Conservation (phyloP, 2,329 filamentous ascomycete genomes). For the Dothistroma pini region DNA sequence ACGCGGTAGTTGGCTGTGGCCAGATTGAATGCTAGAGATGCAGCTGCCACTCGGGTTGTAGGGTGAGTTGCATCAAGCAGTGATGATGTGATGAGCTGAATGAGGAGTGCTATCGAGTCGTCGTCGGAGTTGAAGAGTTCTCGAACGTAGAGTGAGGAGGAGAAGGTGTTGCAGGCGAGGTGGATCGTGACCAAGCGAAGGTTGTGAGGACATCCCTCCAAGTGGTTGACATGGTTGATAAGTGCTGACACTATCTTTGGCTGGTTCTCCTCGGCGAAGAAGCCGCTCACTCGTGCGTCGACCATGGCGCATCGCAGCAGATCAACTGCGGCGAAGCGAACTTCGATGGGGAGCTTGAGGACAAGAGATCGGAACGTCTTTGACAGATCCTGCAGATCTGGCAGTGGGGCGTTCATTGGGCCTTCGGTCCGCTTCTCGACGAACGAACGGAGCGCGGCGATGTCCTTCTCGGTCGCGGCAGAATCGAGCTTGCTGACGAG, state of each 20-base stretch:
- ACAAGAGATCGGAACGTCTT: slow-evolving; percentile 22
- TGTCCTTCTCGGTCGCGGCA: slow-evolving; percentile 54
- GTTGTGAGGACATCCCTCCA: slow-evolving; percentile 69
- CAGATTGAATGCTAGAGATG: slow-evolving; percentile 81
- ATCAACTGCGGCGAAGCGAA: slow-evolving; percentile 79
- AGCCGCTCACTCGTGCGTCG: slow-evolving; percentile 71
- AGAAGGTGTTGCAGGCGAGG: slow-evolving; percentile 80
- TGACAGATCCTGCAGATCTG: slow-evolving; percentile 65
- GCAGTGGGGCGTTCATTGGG: slow-evolving; percentile 64
- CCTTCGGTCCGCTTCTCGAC: slow-evolving; percentile 60
- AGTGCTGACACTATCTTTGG: slow-evolving; percentile 63
- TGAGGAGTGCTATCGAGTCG: slow-evolving; percentile 50
- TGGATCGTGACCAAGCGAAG: slow-evolving; percentile 80
- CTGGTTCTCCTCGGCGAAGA: slow-evolving; percentile 72
- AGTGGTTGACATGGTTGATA: slow-evolving; percentile 52
- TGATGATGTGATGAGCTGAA: slow-evolving; percentile 68
- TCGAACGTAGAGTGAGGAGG: slow-evolving; percentile 65
- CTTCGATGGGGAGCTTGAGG: slow-evolving; percentile 55
- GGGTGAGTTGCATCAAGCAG: slow-evolving; percentile 73
- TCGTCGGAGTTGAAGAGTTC: slow-evolving; percentile 25
- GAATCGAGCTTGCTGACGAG: slow-evolving; percentile 72
- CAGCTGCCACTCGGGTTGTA: slow-evolving; percentile 74
- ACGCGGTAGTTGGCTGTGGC: slow-evolving; percentile 65
- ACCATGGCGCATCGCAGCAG: slow-evolving; percentile 73
- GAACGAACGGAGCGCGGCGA: slow-evolving; percentile 66